A percentile compares a stretch with the other conserved stretches of the same genome.
Evolutionary conservation across 2,329 filamentous ascomycete species (phyloP).

Genomic region (Diaporthe vexans): DNA sequence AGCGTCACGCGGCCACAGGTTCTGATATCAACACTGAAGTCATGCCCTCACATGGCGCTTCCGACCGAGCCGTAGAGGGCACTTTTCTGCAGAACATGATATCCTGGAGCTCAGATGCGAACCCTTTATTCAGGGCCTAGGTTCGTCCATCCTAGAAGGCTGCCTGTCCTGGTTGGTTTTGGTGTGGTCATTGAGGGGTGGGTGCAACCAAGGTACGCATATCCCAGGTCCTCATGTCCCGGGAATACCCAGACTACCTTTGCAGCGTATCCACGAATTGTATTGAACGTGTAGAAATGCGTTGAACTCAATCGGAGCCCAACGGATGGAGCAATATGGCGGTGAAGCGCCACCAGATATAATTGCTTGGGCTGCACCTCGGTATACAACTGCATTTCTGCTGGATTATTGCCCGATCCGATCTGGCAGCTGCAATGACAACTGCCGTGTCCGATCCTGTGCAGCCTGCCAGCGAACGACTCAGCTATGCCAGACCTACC

Average conservation of each 20-base stretch:
- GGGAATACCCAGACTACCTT: slow-evolving; percentile 4
- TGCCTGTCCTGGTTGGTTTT: slow-evolving; percentile 14
- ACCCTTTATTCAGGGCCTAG: background rate
- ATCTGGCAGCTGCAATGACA: background rate
- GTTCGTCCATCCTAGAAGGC: background rate
- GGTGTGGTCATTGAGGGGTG: background rate
- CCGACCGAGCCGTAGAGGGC: slow-evolving; percentile 2
- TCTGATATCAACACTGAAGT: slow-evolving; percentile 2
- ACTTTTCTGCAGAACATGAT: background rate
- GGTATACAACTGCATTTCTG: background rate
- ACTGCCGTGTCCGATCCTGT: background rate
- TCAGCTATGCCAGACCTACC: background rate
- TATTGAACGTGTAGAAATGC: background rate
- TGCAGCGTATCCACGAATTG: background rate
- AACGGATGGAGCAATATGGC: slow-evolving; percentile 15
- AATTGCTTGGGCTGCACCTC: background rate
- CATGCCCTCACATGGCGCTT: slow-evolving; percentile 9
- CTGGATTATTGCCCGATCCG: background rate
- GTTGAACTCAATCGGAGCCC: slow-evolving; percentile 23
- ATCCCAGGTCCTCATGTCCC: background rate
- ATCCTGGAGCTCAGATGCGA: background rate
- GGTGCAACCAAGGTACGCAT: slow-evolving; percentile 2
- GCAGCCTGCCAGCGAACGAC: background rate
- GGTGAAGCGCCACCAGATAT: slow-evolving; percentile 28
- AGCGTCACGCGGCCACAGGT: background rate